Percentiles rank a stretch among this genome's conserved stretches.
phyloP scores from a whole-genome alignment of 768 basidiomycete species.

The Russula sp. region DNA sequence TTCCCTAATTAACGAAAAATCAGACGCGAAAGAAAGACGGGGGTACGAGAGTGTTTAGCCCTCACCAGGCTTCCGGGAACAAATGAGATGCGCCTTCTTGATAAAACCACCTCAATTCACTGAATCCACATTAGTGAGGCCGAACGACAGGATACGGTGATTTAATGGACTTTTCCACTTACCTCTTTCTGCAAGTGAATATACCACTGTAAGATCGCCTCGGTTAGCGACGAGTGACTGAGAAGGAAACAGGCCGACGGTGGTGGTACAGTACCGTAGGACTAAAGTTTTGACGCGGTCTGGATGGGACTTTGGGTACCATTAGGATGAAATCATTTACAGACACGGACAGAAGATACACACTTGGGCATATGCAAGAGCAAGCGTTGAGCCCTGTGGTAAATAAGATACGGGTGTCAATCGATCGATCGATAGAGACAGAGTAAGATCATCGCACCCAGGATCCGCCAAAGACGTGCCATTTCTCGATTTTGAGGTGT shows the following conservation, averaged over 20 bases:
- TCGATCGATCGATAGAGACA: background rate
- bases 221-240: constrained; percentile 4
- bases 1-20: constrained; percentile 53
- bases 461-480: constrained; percentile 94
- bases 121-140: constrained; percentile 23
- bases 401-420: background rate
- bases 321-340: background rate
- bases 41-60: background rate
- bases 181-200: constrained; percentile 82
- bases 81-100: constrained; percentile 79
- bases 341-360: constrained; percentile 1
- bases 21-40: background rate
- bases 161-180: background rate
- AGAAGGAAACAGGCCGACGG: background rate
- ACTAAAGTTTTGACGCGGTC: constrained; percentile 76
- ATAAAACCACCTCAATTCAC: constrained; percentile 90
- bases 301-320: constrained; percentile 60
- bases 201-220: constrained; percentile 58
- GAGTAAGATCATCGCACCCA: constrained; percentile 53
- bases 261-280: constrained; percentile 51
- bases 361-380: constrained; percentile 83
- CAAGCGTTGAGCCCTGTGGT: constrained; percentile 75
- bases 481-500: constrained; percentile 73
- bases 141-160: background rate
- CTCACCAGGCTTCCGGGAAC: constrained; percentile 85